phyloP scores from a whole-genome alignment of 2,329 filamentous ascomycete genomes.

The Aciculosporium take region DNA sequence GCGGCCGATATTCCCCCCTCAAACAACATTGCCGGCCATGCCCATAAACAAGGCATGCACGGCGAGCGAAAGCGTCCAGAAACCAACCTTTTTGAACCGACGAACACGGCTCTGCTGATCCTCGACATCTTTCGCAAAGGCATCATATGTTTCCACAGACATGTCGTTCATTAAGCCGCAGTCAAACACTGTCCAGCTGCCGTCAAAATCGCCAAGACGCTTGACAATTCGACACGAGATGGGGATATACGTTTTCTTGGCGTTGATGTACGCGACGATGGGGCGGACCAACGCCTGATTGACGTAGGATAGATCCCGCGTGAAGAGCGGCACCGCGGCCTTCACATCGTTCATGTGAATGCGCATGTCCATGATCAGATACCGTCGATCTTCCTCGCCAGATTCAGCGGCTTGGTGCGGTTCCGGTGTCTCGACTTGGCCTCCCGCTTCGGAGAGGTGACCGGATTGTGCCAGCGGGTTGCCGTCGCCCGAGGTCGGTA shows the following conservation, averaged over 20 bases:
- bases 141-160: slow-evolving; percentile 84
- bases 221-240: slow-evolving; percentile 93
- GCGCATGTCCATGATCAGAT: slow-evolving; percentile 86
- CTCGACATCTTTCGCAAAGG: slow-evolving; percentile 81
- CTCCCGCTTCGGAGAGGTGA: slow-evolving; percentile 18
- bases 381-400: slow-evolving; percentile 52
- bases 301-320: slow-evolving; percentile 79
- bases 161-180: slow-evolving; percentile 88
- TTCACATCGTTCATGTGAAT: slow-evolving; percentile 91
- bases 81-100: slow-evolving; percentile 85
- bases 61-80: slow-evolving; percentile 88
- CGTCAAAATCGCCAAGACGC: slow-evolving; percentile 76
- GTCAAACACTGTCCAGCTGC: slow-evolving; percentile 88
- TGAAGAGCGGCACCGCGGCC: slow-evolving; percentile 85
- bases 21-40: slow-evolving; percentile 68
- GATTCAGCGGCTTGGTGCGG: slow-evolving; percentile 7
- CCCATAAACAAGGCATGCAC: slow-evolving; percentile 91
- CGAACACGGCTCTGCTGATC: slow-evolving; percentile 76
- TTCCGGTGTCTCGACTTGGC: slow-evolving; percentile 5
- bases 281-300: slow-evolving; percentile 91
- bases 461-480: slow-evolving; percentile 18
- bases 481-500: slow-evolving; percentile 31
- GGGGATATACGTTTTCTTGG: slow-evolving; percentile 85
- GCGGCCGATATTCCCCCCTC: slow-evolving; percentile 2
- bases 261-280: slow-evolving; percentile 97